phyloP scores from a whole-genome alignment of 768 basidiomycete genomes.

The Suillus bovinus region DNA sequence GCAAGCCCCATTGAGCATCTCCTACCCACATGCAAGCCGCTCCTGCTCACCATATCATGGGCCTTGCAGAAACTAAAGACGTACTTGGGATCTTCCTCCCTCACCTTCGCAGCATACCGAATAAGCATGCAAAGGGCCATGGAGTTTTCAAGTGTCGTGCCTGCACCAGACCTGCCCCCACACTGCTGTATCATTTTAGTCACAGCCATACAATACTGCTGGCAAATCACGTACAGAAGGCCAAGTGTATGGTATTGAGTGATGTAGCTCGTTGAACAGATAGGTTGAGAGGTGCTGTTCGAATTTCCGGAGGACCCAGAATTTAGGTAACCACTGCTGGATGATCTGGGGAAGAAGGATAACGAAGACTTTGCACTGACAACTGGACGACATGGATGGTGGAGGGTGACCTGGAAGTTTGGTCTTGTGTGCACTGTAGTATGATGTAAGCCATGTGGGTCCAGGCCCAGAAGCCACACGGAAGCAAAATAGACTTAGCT shows the following conservation, averaged over 20 bases:
- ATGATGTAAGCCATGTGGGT: too few species aligned
- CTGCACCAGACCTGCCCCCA: conserved; percentile 81
- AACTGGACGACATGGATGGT: too few species aligned
- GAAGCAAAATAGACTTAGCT: too few species aligned
- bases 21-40: too few species aligned
- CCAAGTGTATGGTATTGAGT: conserved; percentile 97
- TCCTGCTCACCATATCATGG: too few species aligned
- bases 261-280: conserved; percentile 89
- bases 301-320: conserved; percentile 59
- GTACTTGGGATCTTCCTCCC: conserved; percentile 98
- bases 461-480: too few species aligned
- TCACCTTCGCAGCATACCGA: conserved; percentile 96
- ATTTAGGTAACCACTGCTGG: conserved; percentile 64
- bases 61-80: too few species aligned
- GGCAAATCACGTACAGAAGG: conserved; percentile 91
- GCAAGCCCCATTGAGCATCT: too few species aligned
- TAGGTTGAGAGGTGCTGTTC: conserved; percentile 67
- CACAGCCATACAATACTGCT: conserved; percentile 98
- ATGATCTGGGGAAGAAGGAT: conserved; percentile 60
- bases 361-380: conserved; percentile 83
- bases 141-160: conserved; percentile 86
- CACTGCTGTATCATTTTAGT: conserved; percentile 99
- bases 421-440: too few species aligned
- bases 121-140: conserved; percentile 99
- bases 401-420: too few species aligned